A percentile compares a stretch with the other conserved stretches of the same genome.
These are phyloP conservation scores for Erythrophleum ivorense DNA, from an alignment of 331 rosid genomes.

Conservation along the genomic window DNA sequence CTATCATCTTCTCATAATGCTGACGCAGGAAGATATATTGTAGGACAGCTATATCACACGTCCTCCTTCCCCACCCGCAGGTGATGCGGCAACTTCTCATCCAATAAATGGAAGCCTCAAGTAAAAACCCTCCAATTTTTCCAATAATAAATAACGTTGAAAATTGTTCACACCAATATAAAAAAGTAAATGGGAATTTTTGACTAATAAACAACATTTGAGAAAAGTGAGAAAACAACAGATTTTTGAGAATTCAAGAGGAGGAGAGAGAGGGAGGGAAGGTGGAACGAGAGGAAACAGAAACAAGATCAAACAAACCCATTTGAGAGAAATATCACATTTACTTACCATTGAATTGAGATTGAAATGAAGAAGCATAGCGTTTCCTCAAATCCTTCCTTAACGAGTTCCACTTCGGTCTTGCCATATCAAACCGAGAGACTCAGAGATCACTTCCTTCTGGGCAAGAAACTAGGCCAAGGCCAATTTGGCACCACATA, in stretches of 20 bases:
- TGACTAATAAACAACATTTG: neutral
- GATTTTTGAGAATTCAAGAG: neutral
- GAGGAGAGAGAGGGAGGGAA: neutral
- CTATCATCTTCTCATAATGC: neutral
- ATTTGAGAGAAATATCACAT: neutral
- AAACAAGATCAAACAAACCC: neutral
- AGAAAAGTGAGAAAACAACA: neutral
- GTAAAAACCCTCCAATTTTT: neutral
- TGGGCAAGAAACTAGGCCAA: constrained; percentile 13
- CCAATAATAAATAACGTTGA: neutral
- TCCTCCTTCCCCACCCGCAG: neutral
- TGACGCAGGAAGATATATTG: neutral
- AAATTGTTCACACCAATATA: neutral
- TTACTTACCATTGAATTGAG: constrained; percentile 3
- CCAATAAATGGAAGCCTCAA: neutral
- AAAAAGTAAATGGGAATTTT: constrained; percentile 6
- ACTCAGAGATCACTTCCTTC: constrained; percentile 11
- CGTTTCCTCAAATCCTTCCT: neutral
- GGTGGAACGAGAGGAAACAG: neutral
- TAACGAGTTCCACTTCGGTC: neutral
- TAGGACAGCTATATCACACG: neutral
- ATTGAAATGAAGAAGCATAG: constrained; percentile 24
- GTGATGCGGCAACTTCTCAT: constrained; percentile 4
- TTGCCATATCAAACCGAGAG: constrained; percentile 18
- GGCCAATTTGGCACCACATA: constrained; percentile 56